Evolutionary conservation across 106 monocot genomes (phyloP).

Genomic region (Ottelia alismoides): DNA sequence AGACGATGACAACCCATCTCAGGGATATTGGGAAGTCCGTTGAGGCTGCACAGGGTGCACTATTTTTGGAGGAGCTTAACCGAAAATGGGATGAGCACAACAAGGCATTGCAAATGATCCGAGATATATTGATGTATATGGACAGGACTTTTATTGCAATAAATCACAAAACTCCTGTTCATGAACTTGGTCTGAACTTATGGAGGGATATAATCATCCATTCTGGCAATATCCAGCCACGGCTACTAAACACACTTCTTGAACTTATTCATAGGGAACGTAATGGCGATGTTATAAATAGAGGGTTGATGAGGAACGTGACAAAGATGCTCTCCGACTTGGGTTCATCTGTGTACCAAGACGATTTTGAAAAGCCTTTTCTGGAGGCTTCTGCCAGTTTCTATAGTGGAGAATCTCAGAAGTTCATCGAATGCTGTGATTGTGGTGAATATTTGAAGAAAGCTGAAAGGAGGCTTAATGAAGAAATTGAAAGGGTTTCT

Average conservation of each 20-base stretch:
- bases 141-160: conserved; percentile 73
- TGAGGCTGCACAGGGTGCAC: conserved; percentile 70
- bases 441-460: conserved; percentile 84
- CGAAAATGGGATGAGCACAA: conserved; percentile 89
- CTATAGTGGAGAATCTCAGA: conserved; percentile 77
- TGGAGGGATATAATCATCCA: conserved; percentile 82
- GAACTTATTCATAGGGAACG: conserved; percentile 72
- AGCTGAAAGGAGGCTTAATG: conserved; percentile 78
- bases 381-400: conserved; percentile 69
- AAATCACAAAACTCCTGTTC: conserved; percentile 52
- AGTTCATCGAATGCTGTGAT: conserved; percentile 75
- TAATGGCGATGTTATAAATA: conserved; percentile 77
- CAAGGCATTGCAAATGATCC: conserved; percentile 91
- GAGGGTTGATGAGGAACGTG: conserved; percentile 74
- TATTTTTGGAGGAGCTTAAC: conserved; percentile 81
- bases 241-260: conserved; percentile 61
- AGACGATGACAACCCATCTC: conserved; percentile 73
- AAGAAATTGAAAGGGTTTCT: conserved; percentile 88
- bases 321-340: conserved; percentile 91
- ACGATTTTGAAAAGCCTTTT: conserved; percentile 86
- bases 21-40: conserved; percentile 66
- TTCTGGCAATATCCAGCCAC: conserved; percentile 41
- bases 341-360: conserved; percentile 65
- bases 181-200: conserved; percentile 83
- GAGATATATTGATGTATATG: conserved; percentile 99